Base-by-base conservation (phyloP, 176 grass and related monocot genomes). In the Oryza glumipatula region DNA sequence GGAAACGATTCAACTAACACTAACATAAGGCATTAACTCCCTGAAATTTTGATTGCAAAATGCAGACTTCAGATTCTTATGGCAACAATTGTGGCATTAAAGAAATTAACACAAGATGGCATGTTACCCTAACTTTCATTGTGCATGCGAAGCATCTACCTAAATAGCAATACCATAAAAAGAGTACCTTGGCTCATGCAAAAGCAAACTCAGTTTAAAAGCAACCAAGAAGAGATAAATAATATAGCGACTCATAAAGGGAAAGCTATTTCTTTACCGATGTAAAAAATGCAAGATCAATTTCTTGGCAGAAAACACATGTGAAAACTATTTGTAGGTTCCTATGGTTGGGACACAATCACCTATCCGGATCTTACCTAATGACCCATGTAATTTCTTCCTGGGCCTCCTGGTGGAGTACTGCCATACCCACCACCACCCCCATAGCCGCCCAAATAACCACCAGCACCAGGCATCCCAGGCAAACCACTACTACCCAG, bases 331-430 rank as follows among this genome's bases (percentile, higher is more conserved):
- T 46, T 15, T 80, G 36, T 77, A 68, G 15, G 41, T 73, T 78
- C 47, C 36, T 43, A 72, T 7, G 78, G 65, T 58, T 68, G 79
- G 33, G 67, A 22, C 41, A 68, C 33, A 68, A 44, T 28, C 46
- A 85, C 84, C 85, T 82, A 70, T 38, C 76, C 67, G 41, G 72
- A 83, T 78, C 86, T 94, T 94, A 96, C 89, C 94, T 99, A 99
- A 79, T 86, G 94, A 48, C 97, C 94, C 88, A 92, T 91, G 89
- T 99, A 99, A 85, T 93, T 93, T 89, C 97, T 90, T 66, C 94
- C 90, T n/a, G 89, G 70, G 1, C 97, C 97, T 85, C 87, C 93
- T 64, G 89, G 84, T 2, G 81, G 64, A 51, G 90, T 41, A 92
- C 84, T 82, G 21, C 97, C 97, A 63, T 98, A 98, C 41, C 91